phyloP scores from a whole-genome alignment of 1,139 yeast genomes.

The Yamadazyma aaseri region DNA sequence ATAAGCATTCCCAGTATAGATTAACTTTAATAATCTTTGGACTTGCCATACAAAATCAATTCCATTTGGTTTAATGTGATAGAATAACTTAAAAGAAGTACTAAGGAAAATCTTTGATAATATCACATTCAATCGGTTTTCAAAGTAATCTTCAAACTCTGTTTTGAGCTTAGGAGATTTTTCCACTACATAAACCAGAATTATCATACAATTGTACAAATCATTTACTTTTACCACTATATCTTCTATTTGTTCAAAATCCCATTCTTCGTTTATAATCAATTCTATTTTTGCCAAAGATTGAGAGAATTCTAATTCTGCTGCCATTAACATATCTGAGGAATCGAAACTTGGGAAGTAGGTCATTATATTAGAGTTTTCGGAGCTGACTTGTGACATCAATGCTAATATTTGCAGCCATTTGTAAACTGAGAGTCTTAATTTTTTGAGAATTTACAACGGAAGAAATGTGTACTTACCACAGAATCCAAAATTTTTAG shows the following conservation, averaged over 20 bases:
- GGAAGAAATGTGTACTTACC: background rate
- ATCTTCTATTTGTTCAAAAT: conserved; percentile 2
- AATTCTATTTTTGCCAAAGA: conserved; percentile 18
- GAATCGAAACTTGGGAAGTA: conserved; percentile 13
- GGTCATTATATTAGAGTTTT: conserved; percentile 16
- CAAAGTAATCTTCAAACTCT: conserved; percentile 14
- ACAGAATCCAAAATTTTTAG: background rate
- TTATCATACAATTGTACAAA: conserved; percentile 11
- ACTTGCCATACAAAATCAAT: conserved; percentile 15
- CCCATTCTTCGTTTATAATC: conserved; percentile 13
- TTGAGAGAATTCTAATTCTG: conserved; percentile 18
- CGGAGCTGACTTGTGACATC: conserved; percentile 11
- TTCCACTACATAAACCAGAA: conserved; percentile 14
- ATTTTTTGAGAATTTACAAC: background rate
- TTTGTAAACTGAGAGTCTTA: conserved; percentile 2
- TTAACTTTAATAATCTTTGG: conserved; percentile 7
- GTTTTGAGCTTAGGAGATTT: conserved; percentile 4
- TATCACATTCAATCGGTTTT: conserved; percentile 4
- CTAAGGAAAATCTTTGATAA: conserved; percentile 8
- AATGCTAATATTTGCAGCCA: conserved; percentile 9
- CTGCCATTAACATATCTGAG: conserved; percentile 6
- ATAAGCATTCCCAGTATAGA: conserved; percentile 4
- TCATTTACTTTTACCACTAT: conserved; percentile 6
- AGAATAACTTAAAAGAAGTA: conserved; percentile 7
- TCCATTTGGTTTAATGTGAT: conserved; percentile 9